Conservation (phyloP, 768 basidiomycete genomes). For the Boletus rufocinnamomeus region DNA sequence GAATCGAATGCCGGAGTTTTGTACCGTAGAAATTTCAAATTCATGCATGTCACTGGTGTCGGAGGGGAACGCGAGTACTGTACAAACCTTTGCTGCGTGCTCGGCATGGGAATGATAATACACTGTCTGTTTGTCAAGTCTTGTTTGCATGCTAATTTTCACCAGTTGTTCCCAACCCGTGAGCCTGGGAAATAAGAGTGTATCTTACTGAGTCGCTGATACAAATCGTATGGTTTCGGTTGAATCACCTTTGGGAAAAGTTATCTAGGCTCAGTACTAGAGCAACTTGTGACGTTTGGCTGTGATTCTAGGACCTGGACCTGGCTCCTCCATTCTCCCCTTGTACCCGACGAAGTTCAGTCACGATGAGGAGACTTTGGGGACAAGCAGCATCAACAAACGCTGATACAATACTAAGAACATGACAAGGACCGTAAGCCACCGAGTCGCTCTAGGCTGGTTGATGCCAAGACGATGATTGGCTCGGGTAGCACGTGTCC, state of each 20-base stretch:
- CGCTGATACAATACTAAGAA: background rate
- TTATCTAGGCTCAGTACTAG: background rate
- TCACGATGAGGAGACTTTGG: background rate
- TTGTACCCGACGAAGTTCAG: background rate
- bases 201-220: background rate
- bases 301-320: background rate
- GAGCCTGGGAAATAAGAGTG: background rate
- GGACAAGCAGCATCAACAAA: background rate
- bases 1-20: background rate
- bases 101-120: conserved; percentile 7
- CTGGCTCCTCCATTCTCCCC: background rate
- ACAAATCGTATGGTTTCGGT: background rate
- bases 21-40: background rate
- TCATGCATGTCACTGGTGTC: background rate
- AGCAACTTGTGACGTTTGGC: background rate
- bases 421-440: too few relatives aligned
- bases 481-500: conserved; percentile 21
- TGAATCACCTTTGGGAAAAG: too few relatives aligned
- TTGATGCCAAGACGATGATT: conserved; percentile 5
- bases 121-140: background rate
- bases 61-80: background rate
- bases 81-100: background rate
- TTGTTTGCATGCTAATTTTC: background rate
- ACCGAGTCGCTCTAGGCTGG: background rate
- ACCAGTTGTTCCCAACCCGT: background rate